Evolutionary conservation across 2,329 filamentous ascomycete genomes (phyloP), one percentile per base, ranked within the genome.

Genomic region (Sphaerostilbella broomeana): DNA sequence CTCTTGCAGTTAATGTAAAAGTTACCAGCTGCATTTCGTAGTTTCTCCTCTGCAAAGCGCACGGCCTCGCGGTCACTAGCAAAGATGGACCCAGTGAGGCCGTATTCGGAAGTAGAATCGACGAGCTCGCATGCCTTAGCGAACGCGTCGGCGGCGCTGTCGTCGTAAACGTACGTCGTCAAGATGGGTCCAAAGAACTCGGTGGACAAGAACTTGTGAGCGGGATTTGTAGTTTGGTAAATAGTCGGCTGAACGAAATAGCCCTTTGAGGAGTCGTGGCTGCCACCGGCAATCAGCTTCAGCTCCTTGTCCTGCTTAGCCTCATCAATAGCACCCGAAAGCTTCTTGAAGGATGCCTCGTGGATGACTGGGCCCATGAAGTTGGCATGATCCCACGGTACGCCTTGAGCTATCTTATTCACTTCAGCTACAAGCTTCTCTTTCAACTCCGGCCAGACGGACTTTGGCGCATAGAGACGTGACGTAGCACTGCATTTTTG

Each of bases 351-450:
- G 9, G 83, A 84, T 9, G 70, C 75, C 48, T 80, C 73, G 67
- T 94, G 86, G 61, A 94, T 94, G 43, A 94, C 86, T 16, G 87
- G 87, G 8, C 86, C 86, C 54, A 89, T 79, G 68, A 94, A 94
- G 69, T 88, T 86, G 52, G 73, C 68, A 55, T 84, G 81, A 31
- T 85, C 74, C 32, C 62, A 67, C 1, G 86, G 82, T 40, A 73
- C 68, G 40, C 87, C 87, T 37, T 88, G 69, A 52, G 79, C 81
- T 36, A 94, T 72, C 44, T 75, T 74, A 54, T 79, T 68, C 6
- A 79, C 81, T 62, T 90, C 83, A n/a, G 71, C 61, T 10, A 79
- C 69, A 4, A 94, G 65, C 40, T 73, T 70, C 48, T 78, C 63
- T 56, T 79, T 77, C 65, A 90, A 86, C 46, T 80, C 67, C 8